Evolutionary conservation across 495 filamentous ascomycete species (phyloP).

Genomic region (Tuber indicum): DNA sequence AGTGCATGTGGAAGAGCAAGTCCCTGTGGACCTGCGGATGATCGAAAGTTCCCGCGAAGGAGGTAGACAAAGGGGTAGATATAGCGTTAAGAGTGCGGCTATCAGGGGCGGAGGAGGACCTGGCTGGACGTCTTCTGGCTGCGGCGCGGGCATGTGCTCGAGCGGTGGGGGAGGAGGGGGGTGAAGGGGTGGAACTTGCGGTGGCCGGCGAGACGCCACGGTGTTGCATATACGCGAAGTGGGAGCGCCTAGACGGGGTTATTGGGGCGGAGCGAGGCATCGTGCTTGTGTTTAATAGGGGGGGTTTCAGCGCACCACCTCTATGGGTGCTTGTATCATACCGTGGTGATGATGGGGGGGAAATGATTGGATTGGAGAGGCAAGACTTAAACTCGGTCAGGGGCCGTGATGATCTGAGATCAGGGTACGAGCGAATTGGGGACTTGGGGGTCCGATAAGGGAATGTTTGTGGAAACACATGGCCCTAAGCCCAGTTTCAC

Average conservation of each 20-base stretch:
- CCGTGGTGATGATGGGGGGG: neutral
- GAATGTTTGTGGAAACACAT: neutral
- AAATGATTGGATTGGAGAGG: neutral
- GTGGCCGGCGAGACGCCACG: neutral
- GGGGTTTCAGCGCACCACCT: neutral
- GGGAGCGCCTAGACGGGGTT: neutral
- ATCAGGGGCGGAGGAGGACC: neutral
- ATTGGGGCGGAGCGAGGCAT: neutral
- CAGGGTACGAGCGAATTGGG: neutral
- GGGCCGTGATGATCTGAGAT: neutral
- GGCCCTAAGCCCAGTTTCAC: neutral
- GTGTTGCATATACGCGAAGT: neutral
- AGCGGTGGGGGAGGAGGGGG: neutral
- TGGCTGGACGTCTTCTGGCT: neutral
- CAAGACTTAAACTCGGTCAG: neutral
- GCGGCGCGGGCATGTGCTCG: neutral
- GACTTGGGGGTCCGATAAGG: neutral
- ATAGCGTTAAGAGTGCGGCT: neutral
- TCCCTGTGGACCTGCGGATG: neutral
- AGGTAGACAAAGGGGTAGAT: neutral
- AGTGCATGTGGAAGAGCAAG: neutral
- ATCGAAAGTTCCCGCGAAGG: neutral
- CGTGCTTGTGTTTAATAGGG: neutral
- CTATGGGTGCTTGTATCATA: neutral
- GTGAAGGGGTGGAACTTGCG: neutral